Base-by-base conservation (phyloP, 441 rosid genomes). In the Viola pubescens region DNA sequence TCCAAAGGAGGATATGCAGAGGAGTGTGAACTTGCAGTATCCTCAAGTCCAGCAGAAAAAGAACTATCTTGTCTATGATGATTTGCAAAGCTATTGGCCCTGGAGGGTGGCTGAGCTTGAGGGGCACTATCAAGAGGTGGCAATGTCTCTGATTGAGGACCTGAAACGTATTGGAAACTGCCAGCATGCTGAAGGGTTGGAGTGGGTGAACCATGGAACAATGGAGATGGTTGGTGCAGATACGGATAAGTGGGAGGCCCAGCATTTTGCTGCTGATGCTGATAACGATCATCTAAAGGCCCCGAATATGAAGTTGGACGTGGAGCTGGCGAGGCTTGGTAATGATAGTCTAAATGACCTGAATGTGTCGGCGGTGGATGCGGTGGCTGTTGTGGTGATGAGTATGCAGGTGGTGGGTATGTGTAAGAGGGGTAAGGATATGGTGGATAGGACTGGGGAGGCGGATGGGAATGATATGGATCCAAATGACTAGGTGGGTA, bases 1-100 rank as follows among this genome's bases (percentile, higher is more conserved):
- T 82, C 87, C 74, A 87, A 59, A 41, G 87, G 78, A 1, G 95
- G 91, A 63, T 87, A 87, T 0, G 70, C 62, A 44, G 87, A 56
- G n/a, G 75, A 59, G 46, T 46, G 40, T 56, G 80, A 51, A 38
- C 56, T 47, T 1, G 55, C 58, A 48, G 10, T 54, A 48, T 49
- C 49, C 37, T 54, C 76, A 40, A 44, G 45, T 39, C 62, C 77
- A 3, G 50, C 11, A 62, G 73, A 61, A 63, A 71, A 42, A 10
- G 59, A 49, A 63, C 74, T 77, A 26, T 86, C 96, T 57, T 78
- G 92, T 61, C 87, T 70, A 38, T 63, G 78, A 60, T 70, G 68
- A 63, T 65, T 55, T 12, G 78, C 54, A 48, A 70, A 74, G 48
- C 79, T 73, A 73, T 66, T 58, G 54, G 73, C 60, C 54, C 70